Base-by-base conservation (phyloP, 148 eudicot species). In the Dianthus caryophyllus region DNA sequence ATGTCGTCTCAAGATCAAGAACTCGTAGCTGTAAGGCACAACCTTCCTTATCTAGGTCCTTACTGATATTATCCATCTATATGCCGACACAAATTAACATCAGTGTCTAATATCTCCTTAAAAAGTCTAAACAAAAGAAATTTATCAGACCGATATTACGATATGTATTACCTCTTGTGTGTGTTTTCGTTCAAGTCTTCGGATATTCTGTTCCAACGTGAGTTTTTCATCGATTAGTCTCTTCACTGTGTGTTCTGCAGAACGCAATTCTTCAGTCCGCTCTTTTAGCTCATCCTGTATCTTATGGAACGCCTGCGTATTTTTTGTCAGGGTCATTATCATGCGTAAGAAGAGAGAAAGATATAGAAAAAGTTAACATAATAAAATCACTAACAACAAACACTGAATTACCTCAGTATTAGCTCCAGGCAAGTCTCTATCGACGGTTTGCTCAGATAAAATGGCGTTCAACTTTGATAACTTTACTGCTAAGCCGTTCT, bases 211-310 rank as follows among this genome's bases (percentile, higher is more conserved):
- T 71, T 88, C 98, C 41, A 90, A 36, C 31, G 77, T 80, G 52
- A 73, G 44, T 51, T 90, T 94, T 55, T 84, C 98, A 59, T 79
- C 84, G 18, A 75, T 69, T 50, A 94, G 80, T 68, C 78, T 86
- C 70, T 83, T 90, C 15, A 77, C 83, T 22, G 86, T 76, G 75
- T 80, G 91, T 81, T 86, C 98, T 21, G 85, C 88, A 39, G 78
- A 74, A 64, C 70, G 95, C 75, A 90, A 76, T 87, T 90, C 96
- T 41, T 81, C 77, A 66, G 60, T 86, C 44, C 97, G 88, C 54
- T 76, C 64, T 66, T 74, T 86, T 50, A 94, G 47, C 70, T 94
- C 98, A 57, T 86, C 85, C 78, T 90, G 88, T 47, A 83, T 72
- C 79, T 84, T 84, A 17, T 74, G 74, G 65, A 88, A 71, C 44